Evolutionary conservation across 345 rosid genomes (phyloP).

Genomic region (Citrus medica): DNA sequence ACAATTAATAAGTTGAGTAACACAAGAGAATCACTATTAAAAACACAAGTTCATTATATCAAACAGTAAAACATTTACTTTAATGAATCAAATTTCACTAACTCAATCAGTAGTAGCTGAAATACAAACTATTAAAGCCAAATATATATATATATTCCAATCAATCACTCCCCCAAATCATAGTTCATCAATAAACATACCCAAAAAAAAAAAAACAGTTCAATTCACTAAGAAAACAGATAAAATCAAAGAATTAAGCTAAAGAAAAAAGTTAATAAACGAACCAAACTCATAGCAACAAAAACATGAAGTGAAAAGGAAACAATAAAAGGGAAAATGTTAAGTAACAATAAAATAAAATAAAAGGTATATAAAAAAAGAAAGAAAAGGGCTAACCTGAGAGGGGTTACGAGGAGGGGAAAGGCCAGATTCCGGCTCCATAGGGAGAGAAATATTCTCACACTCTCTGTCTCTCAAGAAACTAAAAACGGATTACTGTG

Average conservation of each 20-base stretch:
- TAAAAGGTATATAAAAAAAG: background rate
- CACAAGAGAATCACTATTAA: background rate
- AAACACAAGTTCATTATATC: background rate
- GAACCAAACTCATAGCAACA: background rate
- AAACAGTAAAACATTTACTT: background rate
- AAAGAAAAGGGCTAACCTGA: constrained; percentile 26
- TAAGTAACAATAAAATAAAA: background rate
- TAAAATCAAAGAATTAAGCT: background rate
- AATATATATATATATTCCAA: background rate
- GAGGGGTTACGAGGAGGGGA: constrained; percentile 32
- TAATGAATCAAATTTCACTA: background rate
- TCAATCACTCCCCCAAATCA: background rate
- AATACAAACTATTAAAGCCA: background rate
- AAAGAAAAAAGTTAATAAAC: background rate
- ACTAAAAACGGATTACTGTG: background rate
- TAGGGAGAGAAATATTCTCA: background rate
- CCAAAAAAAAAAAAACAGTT: too few species aligned
- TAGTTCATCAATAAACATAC: background rate
- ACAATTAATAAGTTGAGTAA: background rate
- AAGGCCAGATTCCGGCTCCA: constrained; percentile 49
- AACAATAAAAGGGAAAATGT: background rate
- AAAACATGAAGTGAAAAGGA: background rate
- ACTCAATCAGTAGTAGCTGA: background rate
- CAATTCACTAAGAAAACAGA: background rate
- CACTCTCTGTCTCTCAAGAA: background rate